Base-by-base conservation (phyloP, 352 stramenopile genomes). In the Pythium phragmiticola region DNA sequence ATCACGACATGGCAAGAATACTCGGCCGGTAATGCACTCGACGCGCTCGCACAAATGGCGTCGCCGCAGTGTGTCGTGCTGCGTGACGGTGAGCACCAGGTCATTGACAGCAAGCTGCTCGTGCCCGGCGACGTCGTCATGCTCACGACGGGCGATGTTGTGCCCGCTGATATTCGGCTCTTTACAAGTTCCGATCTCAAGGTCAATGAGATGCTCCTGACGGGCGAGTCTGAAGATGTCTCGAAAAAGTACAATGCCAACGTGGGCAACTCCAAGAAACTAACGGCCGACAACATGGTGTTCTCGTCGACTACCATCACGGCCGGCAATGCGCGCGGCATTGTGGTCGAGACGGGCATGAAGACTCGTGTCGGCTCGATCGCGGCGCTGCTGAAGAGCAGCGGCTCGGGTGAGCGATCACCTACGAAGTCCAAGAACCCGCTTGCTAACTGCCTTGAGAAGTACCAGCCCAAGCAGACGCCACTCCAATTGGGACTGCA, bases 131-230 rank as follows among this genome's bases (percentile, higher is more conserved):
- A 94, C 60, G 66, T 96, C 33, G 84, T 98, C n/a, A 74, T 93
- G 41, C 84, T 98, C 7, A 79, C 84, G 37, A 96, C 90, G 11
- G 96, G 96, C 19, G 96, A 98, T 62, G 91, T 98, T 52, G 89
- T 99, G 19, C 91, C 93, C 0, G 82, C 90, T 0, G 96, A 99
- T 66, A 86, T 97, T 13, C 75, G 93, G 7, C 74, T 98, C 12
- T 73, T 97, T 17, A 78, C 93, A 19, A 97, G 91, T 46, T 84
- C 87, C 5, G 75, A 91, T 34, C 65, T 94, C 17, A 90, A 94
- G 57, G 84, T 95, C 39, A 97, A 99, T 65, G 94, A 99, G 72
- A 98, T 94, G 67, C 84, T 92, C 67, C 78, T 99, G 0, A 98
- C 96, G 16, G 96, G 96, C 37, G 96, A 99, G 64, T 91, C 92